Evolutionary conservation across 345 rosid genomes (phyloP), one percentile per base, ranked within the genome.

Genomic region (Eucalyptus decipiens): DNA sequence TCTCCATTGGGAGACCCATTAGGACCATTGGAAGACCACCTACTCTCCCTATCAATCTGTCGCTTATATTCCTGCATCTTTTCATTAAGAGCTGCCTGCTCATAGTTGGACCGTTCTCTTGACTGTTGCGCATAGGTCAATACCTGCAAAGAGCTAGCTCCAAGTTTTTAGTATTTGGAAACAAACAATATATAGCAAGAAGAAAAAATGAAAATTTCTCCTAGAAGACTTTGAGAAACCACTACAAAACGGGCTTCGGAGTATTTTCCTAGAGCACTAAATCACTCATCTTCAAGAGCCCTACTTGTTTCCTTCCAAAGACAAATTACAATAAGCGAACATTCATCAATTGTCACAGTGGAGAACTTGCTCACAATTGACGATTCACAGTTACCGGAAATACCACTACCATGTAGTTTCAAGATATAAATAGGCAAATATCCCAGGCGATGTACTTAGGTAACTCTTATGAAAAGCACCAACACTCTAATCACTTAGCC

Each of bases 41-140:
- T 94, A 94, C 98, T 97, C 91, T 96, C 99, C 87, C 99, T 94
- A 90, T 98, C 99, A 90, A 98, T 94, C 95, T 97, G 99, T 91
- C 99, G 94, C 93, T 94, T 96, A 92, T 93, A 98, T 90, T 98
- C 99, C 89, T 97, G 99, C 99, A 96, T 98, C 94, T 97, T 97
- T 90, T 98, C 99, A 91, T 90, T 94, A 67, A 98, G 98, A 90
- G 98, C 97, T 81, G 99, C 98, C 93, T 96, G 97, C 93, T 98
- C 99, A 91, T 97, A 96, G 87, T 96, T 97, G 89, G 99, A 96
- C 92, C 99, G 94, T 91, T 98, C 99, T 87, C 99, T 95, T 80
- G 99, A 96, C 92, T 98, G 99, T 87, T 95, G 98, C 10, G 99
- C 99, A 93, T 96, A 98, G 85, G 99, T 96, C 94, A 97, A 92